phyloP scores from a whole-genome alignment of 1,284 basidiomycete genomes.

The Apiotrichum akiyoshidainum region DNA sequence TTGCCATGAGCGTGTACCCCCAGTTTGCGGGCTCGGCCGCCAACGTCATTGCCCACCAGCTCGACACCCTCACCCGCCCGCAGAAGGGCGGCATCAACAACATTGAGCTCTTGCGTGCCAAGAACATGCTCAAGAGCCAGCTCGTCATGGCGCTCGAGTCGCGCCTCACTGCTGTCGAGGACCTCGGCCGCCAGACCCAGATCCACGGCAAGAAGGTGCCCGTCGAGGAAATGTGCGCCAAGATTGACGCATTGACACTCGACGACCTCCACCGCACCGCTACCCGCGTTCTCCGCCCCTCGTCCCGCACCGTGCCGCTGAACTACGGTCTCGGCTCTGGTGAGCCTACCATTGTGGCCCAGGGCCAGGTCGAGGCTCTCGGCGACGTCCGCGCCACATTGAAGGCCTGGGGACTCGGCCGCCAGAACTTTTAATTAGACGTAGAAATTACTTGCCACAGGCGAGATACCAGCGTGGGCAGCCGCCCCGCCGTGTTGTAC shows the following conservation, averaged over 20 bases:
- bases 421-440: slow-evolving; percentile 21
- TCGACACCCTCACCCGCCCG: slow-evolving; percentile 53
- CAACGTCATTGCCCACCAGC: slow-evolving; percentile 80
- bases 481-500: not conserved
- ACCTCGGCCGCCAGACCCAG: slow-evolving; percentile 68
- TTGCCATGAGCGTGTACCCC: slow-evolving; percentile 86
- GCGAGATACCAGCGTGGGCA: not conserved
- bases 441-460: not conserved
- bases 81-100: slow-evolving; percentile 46
- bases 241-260: slow-evolving; percentile 77
- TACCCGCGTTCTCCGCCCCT: slow-evolving; percentile 44
- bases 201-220: slow-evolving; percentile 86
- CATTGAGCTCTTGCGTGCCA: slow-evolving; percentile 75
- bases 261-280: slow-evolving; percentile 52
- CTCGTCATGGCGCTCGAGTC: slow-evolving; percentile 96
- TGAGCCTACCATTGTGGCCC: slow-evolving; percentile 52
- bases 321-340: slow-evolving; percentile 50
- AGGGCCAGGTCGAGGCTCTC: slow-evolving; percentile 44
- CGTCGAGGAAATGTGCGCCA: slow-evolving; percentile 85
- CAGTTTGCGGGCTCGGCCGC: slow-evolving; percentile 63
- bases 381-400: slow-evolving; percentile 47
- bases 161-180: slow-evolving; percentile 80
- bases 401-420: slow-evolving; percentile 46
- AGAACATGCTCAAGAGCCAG: slow-evolving; percentile 92
- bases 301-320: slow-evolving; percentile 28